Evolutionary conservation across 176 grass and related monocot species (phyloP).

Genomic region (Secale cereale): DNA sequence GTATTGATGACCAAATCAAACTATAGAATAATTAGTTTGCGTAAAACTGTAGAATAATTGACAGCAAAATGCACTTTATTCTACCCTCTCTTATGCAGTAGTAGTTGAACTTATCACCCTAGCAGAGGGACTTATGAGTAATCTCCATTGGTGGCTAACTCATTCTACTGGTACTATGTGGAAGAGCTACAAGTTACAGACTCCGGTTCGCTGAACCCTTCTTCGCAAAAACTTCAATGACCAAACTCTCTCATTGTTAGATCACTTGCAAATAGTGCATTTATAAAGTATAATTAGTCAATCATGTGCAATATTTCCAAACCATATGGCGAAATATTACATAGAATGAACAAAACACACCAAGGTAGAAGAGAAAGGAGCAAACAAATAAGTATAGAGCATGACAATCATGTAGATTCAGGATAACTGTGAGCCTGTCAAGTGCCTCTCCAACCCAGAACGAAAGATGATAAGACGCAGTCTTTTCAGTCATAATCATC

Average conservation of each 20-base stretch:
- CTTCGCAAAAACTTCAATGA: not conserved
- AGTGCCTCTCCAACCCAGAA: not conserved
- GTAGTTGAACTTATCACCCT: not conserved
- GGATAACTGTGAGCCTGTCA: constrained; percentile 5
- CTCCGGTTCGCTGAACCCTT: not conserved
- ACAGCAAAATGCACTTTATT: not conserved
- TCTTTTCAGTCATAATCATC: constrained; percentile 9
- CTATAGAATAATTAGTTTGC: not conserved
- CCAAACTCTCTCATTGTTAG: not conserved
- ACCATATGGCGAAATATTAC: not conserved
- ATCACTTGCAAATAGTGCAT: not conserved
- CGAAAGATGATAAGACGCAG: not conserved
- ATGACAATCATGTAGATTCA: not conserved
- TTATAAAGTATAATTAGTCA: not conserved
- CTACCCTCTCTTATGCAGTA: not conserved
- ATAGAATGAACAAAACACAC: not conserved
- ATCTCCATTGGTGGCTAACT: constrained; percentile 1
- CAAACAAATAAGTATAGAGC: not conserved
- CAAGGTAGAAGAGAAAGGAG: not conserved
- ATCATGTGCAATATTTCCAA: not conserved
- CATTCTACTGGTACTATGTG: not conserved
- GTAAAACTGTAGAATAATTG: not conserved
- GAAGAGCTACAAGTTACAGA: not conserved
- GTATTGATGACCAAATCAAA: not conserved
- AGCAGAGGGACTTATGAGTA: not conserved